phyloP scores from a whole-genome alignment of 2,329 filamentous ascomycete genomes.

The Xylaria sp. region DNA sequence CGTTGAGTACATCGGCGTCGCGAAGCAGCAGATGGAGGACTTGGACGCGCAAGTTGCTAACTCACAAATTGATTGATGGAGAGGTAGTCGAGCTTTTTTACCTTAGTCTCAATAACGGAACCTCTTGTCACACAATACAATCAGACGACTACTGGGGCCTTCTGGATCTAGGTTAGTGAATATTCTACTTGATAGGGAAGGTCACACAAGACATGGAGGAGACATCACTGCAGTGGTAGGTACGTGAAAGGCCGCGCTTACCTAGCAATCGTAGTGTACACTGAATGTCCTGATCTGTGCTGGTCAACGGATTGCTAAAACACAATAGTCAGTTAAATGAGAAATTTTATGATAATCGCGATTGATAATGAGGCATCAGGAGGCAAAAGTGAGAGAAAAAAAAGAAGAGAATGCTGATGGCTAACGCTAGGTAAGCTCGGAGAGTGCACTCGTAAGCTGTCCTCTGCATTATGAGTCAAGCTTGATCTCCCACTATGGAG shows the following conservation, averaged over 20 bases:
- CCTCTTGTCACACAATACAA: neutral
- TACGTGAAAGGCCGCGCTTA: neutral
- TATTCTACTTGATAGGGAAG: constrained; percentile 43
- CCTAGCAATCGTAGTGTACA: no score
- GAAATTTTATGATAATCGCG: neutral
- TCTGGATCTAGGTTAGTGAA: constrained; percentile 1
- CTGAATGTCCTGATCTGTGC: neutral
- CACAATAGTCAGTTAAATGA: no score
- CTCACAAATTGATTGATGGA: constrained; percentile 13
- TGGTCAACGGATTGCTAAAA: no score
- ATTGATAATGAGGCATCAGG: neutral
- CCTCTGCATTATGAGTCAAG: neutral
- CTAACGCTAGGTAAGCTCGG: no score
- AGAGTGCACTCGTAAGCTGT: no score
- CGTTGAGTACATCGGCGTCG: neutral
- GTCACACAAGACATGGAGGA: constrained; percentile 29
- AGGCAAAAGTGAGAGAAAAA: neutral
- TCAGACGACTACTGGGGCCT: neutral
- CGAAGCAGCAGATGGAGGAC: constrained; percentile 9
- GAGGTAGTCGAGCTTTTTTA: constrained; percentile 9
- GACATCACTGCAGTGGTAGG: constrained; percentile 3
- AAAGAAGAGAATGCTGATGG: no score
- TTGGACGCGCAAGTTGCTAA: constrained; percentile 23
- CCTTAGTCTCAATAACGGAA: neutral
- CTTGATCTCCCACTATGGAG: neutral